A percentile compares a stretch with the other conserved stretches of the same genome.
These are phyloP conservation scores for Parachaetomium inaequale DNA, from an alignment of 495 filamentous ascomycete genomes.

Conservation along the genomic window DNA sequence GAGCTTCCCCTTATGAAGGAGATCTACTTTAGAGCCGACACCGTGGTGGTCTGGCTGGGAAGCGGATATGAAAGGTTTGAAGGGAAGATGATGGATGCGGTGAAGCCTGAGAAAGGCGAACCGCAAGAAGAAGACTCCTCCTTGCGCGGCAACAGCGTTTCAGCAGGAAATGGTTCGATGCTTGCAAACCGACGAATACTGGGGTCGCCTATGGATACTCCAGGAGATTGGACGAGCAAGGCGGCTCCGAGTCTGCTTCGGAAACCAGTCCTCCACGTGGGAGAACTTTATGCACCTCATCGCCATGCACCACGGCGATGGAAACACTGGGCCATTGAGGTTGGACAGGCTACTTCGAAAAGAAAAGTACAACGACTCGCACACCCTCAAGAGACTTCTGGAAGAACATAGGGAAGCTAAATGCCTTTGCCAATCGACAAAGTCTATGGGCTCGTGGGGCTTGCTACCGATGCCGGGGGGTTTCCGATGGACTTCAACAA, in stretches of 20 bases:
- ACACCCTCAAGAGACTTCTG: conserved; percentile 12
- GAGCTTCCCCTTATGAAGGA: conserved; percentile 22
- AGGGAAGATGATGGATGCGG: background rate
- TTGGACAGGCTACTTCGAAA: conserved; percentile 7
- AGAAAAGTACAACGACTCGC: conserved; percentile 1
- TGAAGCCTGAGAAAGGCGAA: background rate
- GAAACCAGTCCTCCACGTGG: background rate
- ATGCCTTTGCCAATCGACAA: conserved; percentile 14
- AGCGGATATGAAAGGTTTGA: background rate
- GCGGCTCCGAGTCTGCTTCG: conserved; percentile 6
- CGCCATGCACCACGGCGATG: background rate
- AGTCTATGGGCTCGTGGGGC: conserved; percentile 18
- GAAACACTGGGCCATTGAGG: background rate
- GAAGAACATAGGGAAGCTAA: conserved; percentile 3
- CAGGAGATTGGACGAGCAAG: conserved; percentile 16
- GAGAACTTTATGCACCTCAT: background rate
- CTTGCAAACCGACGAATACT: conserved; percentile 3
- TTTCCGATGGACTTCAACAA: conserved; percentile 19
- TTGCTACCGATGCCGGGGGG: conserved; percentile 9
- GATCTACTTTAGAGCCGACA: conserved; percentile 1
- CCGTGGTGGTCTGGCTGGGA: background rate
- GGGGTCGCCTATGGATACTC: conserved; percentile 14
- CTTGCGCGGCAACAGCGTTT: background rate
- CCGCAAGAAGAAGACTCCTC: background rate
- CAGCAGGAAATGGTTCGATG: background rate